Evolutionary conservation across 331 rosid genomes (phyloP).

Genomic region (Spiraea crenata): DNA sequence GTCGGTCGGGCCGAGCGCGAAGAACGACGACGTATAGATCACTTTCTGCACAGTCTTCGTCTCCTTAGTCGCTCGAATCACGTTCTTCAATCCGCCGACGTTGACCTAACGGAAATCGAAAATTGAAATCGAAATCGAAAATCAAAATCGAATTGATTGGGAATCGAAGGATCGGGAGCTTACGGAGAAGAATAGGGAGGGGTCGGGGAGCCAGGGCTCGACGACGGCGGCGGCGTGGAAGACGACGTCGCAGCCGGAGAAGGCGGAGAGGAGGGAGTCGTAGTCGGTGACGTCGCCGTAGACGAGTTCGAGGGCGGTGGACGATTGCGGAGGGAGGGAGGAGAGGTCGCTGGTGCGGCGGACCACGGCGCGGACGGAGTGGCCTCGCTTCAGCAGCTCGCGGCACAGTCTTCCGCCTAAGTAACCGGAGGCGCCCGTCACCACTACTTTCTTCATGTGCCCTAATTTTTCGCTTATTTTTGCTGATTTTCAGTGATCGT

Average conservation of each 20-base stretch:
- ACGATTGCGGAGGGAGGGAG: constrained; percentile 43
- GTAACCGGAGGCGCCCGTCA: constrained; percentile 91
- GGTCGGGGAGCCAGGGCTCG: constrained; percentile 96
- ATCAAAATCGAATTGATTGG: not conserved
- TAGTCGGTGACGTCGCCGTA: constrained; percentile 78
- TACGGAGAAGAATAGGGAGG: constrained; percentile 66
- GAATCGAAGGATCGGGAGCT: not conserved
- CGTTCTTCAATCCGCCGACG: constrained; percentile 70
- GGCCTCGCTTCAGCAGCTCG: constrained; percentile 52
- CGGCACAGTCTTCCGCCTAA: constrained; percentile 76
- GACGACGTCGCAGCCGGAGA: constrained; percentile 61
- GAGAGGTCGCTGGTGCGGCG: constrained; percentile 84
- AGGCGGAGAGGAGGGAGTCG: constrained; percentile 69
- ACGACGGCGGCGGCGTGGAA: constrained; percentile 91
- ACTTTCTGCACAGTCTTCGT: constrained; percentile 63
- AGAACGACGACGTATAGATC: constrained; percentile 81
- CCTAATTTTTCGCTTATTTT: not conserved
- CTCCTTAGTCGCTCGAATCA: constrained; percentile 66
- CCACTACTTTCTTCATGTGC: constrained; percentile 45
- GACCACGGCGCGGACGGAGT: constrained; percentile 65
- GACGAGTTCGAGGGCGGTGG: constrained; percentile 45
- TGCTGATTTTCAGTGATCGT: not conserved
- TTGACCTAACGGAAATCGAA: constrained; percentile 52
- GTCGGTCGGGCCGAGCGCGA: constrained; percentile 81
- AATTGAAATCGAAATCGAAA: not conserved